Conservation (phyloP, 805 yeast species). For the Wickerhamomyces sydowiorum region DNA sequence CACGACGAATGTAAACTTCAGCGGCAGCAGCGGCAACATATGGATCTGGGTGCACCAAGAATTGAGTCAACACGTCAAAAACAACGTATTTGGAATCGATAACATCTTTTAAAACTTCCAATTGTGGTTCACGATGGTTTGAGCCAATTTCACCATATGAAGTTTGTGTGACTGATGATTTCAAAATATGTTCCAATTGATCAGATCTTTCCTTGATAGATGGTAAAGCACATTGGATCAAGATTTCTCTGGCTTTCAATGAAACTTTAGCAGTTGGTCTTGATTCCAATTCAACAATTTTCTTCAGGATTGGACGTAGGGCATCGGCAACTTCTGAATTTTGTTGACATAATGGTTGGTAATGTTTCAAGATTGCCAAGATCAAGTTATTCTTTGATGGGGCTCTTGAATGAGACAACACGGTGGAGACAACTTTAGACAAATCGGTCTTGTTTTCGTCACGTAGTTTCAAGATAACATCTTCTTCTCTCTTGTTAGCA, state of each 20-base stretch:
- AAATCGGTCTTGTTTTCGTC: constrained; percentile 80
- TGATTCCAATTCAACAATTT: constrained; percentile 82
- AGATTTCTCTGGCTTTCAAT: constrained; percentile 89
- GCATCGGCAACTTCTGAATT: constrained; percentile 62
- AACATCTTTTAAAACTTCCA: constrained; percentile 78
- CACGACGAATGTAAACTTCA: constrained; percentile 93
- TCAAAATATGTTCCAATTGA: constrained; percentile 92
- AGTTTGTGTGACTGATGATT: constrained; percentile 84
- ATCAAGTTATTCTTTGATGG: constrained; percentile 89
- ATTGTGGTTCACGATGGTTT: constrained; percentile 75
- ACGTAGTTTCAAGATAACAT: constrained; percentile 78
- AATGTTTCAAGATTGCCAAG: constrained; percentile 76
- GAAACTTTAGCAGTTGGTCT: constrained; percentile 92
- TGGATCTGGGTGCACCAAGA: constrained; percentile 75
- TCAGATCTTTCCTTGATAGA: constrained; percentile 94
- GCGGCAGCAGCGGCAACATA: constrained; percentile 95
- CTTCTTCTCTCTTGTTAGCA: constrained; percentile 75
- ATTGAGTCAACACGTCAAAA: constrained; percentile 92
- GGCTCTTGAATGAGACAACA: constrained; percentile 87
- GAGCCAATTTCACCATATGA: constrained; percentile 80
- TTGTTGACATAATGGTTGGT: constrained; percentile 73
- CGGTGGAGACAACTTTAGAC: constrained; percentile 62
- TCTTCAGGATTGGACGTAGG: constrained; percentile 67
- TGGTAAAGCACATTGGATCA: constrained; percentile 95
- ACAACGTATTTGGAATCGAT: constrained; percentile 95